Percentiles rank a stretch among this genome's conserved stretches.
These are phyloP conservation scores for Neurospora cerealis DNA, from an alignment of 495 filamentous ascomycete species.

Conservation along the genomic window DNA sequence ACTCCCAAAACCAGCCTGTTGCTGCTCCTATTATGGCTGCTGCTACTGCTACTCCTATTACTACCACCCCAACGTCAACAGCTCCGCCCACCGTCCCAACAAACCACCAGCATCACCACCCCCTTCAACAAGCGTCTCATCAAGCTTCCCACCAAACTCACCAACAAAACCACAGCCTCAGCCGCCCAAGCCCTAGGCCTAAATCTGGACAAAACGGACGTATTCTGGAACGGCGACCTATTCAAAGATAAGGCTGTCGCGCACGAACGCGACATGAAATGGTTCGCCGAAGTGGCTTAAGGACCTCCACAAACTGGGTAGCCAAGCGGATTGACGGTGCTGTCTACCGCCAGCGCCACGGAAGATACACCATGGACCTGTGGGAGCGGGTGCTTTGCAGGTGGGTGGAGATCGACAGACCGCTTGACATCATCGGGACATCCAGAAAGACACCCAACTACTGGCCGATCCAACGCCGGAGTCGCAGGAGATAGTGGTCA, in stretches of 20 bases:
- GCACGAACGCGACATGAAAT: background rate
- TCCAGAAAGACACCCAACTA: too few relatives aligned
- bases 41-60: background rate
- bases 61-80: background rate
- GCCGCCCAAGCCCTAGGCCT: background rate
- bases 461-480: too few relatives aligned
- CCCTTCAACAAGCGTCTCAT: background rate
- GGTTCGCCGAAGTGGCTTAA: background rate
- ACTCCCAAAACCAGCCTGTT: background rate
- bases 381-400: too few relatives aligned
- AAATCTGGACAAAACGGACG: background rate
- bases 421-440: too few relatives aligned
- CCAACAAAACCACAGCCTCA: background rate
- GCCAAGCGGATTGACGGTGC: accelerated
- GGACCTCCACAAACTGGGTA: background rate
- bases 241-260: background rate
- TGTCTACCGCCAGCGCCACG: background rate
- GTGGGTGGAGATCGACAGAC: too few relatives aligned
- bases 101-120: background rate
- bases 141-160: background rate
- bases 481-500: background rate
- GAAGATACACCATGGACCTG: background rate
- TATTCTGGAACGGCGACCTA: background rate
- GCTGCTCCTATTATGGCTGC: background rate
- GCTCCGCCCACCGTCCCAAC: background rate